phyloP scores from a whole-genome alignment of 163 green algal species.

The Coccomyxa subellipsoidea region DNA sequence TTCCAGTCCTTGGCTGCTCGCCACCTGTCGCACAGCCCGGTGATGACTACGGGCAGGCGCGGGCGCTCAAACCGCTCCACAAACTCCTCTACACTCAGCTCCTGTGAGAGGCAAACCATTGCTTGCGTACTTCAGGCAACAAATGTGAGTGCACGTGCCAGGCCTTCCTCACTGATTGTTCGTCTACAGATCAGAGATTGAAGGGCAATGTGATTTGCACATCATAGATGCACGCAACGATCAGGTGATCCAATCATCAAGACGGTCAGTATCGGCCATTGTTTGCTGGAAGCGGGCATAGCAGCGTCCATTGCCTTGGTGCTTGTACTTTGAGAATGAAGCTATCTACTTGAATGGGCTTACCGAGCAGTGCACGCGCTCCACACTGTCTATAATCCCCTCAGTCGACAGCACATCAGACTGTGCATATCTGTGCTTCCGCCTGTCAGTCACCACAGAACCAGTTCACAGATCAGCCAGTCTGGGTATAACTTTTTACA shows the following conservation, averaged over 20 bases:
- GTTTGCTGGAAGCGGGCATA: too few species aligned
- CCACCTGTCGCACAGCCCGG: constrained; percentile 70
- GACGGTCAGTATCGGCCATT: too few species aligned
- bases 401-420: constrained; percentile 45
- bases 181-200: too few species aligned
- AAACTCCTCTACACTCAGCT: constrained; percentile 71
- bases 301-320: neutral
- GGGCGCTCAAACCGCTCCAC: constrained; percentile 67
- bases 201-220: too few species aligned
- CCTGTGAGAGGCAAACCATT: constrained; percentile 49
- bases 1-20: constrained; percentile 59
- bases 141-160: too few species aligned
- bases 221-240: too few species aligned
- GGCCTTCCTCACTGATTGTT: too few species aligned
- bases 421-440: constrained; percentile 49
- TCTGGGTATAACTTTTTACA: neutral
- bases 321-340: neutral
- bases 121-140: constrained; percentile 35
- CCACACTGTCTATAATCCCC: constrained; percentile 53
- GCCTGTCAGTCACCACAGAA: constrained; percentile 17
- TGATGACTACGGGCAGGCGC: constrained; percentile 75
- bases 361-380: constrained; percentile 48
- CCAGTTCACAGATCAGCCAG: neutral
- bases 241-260: too few species aligned
- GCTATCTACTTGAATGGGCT: neutral